A percentile compares a stretch with the other conserved stretches of the same genome.
Conservation (phyloP, 2,329 filamentous ascomycete genomes). For the Clarireedia sp. region DNA sequence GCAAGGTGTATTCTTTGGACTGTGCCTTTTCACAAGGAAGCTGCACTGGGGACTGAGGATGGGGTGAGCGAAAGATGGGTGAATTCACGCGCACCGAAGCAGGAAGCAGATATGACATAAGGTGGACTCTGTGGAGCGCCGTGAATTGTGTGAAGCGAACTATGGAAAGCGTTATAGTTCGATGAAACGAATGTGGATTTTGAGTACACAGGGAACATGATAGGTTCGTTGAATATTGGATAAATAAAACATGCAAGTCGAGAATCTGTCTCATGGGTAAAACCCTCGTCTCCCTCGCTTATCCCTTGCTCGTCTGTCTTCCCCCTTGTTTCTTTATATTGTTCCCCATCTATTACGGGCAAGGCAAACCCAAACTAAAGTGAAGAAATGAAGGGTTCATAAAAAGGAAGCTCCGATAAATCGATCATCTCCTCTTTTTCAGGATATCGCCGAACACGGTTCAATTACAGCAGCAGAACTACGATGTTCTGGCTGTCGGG, state of each 20-base stretch:
- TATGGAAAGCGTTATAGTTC: not conserved
- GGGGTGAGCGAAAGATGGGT: not conserved
- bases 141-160: not conserved
- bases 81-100: not conserved
- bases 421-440: too few species aligned
- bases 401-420: too few species aligned
- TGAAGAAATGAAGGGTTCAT: too few species aligned
- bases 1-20: not conserved
- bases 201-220: not conserved
- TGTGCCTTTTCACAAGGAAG: constrained; percentile 2
- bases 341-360: too few species aligned
- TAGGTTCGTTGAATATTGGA: not conserved
- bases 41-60: not conserved
- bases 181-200: not conserved
- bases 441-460: too few species aligned
- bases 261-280: not conserved
- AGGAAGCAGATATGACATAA: not conserved
- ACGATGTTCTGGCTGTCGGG: too few species aligned
- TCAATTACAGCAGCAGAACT: too few species aligned
- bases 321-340: not conserved
- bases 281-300: not conserved
- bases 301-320: not conserved
- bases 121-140: too few species aligned
- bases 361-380: too few species aligned
- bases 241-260: not conserved